Conservation (phyloP, 768 basidiomycete species). For the Lactifluus hygrophoroides region DNA sequence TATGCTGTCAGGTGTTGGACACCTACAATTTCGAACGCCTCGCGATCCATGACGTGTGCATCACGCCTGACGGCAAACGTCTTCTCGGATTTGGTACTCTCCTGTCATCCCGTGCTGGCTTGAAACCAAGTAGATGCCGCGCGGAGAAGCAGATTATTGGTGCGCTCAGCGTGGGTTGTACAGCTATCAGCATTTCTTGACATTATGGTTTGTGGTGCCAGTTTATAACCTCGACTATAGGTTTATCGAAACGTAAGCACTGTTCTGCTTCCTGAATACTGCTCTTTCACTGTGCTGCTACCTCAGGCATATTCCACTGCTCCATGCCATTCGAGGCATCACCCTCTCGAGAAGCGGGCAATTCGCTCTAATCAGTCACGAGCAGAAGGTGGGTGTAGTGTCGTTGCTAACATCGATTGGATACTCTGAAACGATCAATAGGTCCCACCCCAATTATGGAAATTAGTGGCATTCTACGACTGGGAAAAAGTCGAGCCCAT, state of each 20-base stretch:
- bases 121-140: slow-evolving; percentile 64
- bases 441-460: slow-evolving; percentile 75
- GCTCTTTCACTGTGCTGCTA: slow-evolving; percentile 8
- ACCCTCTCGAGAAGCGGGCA: slow-evolving; percentile 57
- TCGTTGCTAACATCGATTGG: no score
- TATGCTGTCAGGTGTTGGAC: slow-evolving; percentile 33
- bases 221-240: slow-evolving; percentile 62
- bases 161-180: slow-evolving; percentile 26
- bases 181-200: not conserved
- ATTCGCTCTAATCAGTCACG: slow-evolving; percentile 65
- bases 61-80: slow-evolving; percentile 55
- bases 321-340: slow-evolving; percentile 66
- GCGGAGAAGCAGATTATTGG: slow-evolving; percentile 69
- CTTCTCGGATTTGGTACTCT: slow-evolving; percentile 63
- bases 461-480: slow-evolving; percentile 54
- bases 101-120: slow-evolving; percentile 49
- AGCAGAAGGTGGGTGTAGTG: slow-evolving; percentile 45
- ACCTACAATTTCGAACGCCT: slow-evolving; percentile 52
- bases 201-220: slow-evolving; percentile 23
- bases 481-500: slow-evolving; percentile 32
- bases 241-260: slow-evolving; percentile 53
- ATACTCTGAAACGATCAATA: slow-evolving; percentile 22
- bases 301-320: slow-evolving; percentile 58
- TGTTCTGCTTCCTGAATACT: not conserved
- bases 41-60: slow-evolving; percentile 60